These are phyloP conservation scores for Pseudonitzschia multiseries DNA, from an alignment of 108 stramenopile species.

Conservation along the genomic window DNA sequence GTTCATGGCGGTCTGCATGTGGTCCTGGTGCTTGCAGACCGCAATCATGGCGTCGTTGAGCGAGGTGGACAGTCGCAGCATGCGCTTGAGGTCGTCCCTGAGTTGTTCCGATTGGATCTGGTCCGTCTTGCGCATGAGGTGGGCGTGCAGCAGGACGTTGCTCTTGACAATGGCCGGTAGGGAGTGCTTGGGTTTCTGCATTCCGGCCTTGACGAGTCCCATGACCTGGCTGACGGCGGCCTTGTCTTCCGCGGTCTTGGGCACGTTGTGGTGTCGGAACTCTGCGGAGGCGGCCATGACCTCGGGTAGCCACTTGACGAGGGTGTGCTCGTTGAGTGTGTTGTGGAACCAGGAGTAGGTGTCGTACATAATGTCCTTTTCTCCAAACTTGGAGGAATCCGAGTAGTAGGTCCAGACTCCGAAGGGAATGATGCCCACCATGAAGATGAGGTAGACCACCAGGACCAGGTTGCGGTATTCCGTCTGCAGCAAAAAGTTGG, in stretches of 20 bases:
- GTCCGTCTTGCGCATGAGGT: conserved; percentile 72
- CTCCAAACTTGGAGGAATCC: conserved; percentile 92
- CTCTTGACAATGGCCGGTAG: conserved; percentile 90
- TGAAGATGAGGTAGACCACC: conserved; percentile 90
- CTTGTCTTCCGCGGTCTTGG: conserved; percentile 64
- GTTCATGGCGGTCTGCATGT: conserved; percentile 77
- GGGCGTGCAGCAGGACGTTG: conserved; percentile 94
- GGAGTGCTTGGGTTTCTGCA: conserved; percentile 92
- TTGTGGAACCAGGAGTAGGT: conserved; percentile 95
- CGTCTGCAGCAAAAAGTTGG: conserved; percentile 89
- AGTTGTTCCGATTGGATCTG: conserved; percentile 26
- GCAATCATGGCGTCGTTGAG: conserved; percentile 97
- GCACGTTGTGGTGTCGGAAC: conserved; percentile 81
- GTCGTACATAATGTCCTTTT: conserved; percentile 98
- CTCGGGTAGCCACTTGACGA: conserved; percentile 81
- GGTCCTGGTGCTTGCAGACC: conserved; percentile 88
- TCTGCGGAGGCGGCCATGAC: conserved; percentile 86
- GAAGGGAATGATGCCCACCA: conserved; percentile 95
- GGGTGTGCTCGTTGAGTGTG: conserved; percentile 74
- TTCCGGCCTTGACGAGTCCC: conserved; percentile 53
- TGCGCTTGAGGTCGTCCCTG: conserved; percentile 76
- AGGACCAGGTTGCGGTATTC: conserved; percentile 92
- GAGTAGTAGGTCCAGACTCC: conserved; percentile 93
- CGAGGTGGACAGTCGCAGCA: conserved; percentile 77
- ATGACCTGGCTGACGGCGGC: conserved; percentile 59